These are phyloP conservation scores for Cystofilobasidium macerans DNA, from an alignment of 768 basidiomycete species.

Conservation along the genomic window DNA sequence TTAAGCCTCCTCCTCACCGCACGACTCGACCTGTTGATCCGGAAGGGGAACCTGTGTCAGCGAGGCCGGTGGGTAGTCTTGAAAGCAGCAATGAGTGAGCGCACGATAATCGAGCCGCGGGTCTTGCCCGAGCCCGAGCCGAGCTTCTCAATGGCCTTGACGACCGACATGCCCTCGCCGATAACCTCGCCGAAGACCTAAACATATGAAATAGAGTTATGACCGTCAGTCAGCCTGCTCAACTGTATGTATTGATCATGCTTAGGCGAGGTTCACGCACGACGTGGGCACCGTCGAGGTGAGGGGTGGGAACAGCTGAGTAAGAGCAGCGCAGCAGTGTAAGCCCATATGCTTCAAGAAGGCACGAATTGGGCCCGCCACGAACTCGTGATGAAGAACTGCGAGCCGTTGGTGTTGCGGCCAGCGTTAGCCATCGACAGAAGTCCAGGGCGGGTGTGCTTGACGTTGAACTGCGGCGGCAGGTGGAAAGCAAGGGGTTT, in stretches of 20 bases:
- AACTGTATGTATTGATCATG: background rate
- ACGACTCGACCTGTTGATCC: background rate
- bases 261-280: background rate
- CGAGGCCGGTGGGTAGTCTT: background rate
- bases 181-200: conserved; percentile 26
- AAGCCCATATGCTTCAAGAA: background rate
- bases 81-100: background rate
- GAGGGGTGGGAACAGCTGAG: conserved; percentile 1
- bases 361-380: too few species aligned
- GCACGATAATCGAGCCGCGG: background rate
- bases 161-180: conserved; percentile 44
- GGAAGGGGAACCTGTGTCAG: background rate
- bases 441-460: conserved; percentile 73
- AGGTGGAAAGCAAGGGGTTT: conserved; percentile 32
- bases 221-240: background rate
- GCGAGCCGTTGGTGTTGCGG: conserved; percentile 45
- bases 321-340: background rate
- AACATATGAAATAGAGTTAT: background rate
- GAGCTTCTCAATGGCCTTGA: conserved; percentile 49
- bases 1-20: background rate
- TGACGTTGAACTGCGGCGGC: conserved; percentile 90
- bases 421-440: conserved; percentile 82
- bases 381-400: conserved; percentile 33
- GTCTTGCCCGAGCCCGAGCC: conserved; percentile 25
- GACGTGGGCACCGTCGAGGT: conserved; percentile 26